Percentiles rank a stretch among this genome's conserved stretches.
Evolutionary conservation across 2,329 filamentous ascomycete genomes (phyloP).

Genomic region (Fusarium redolens): DNA sequence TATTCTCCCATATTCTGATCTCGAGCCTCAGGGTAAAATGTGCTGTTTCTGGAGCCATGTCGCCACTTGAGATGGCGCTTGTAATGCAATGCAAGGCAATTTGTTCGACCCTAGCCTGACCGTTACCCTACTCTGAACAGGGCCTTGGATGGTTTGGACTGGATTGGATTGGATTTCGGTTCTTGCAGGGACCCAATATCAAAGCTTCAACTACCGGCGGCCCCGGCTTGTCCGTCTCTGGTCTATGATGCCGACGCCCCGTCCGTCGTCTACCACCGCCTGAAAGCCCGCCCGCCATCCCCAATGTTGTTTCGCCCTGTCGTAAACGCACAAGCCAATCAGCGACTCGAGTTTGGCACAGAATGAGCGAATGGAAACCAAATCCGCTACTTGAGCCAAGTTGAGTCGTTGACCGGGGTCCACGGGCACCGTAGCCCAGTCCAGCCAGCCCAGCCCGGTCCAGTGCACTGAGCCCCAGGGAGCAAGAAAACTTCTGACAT

Average conservation of each 20-base stretch:
- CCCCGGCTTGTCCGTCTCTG: conserved; percentile 33
- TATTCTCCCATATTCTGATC: conserved; percentile 31
- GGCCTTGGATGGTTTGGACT: background rate
- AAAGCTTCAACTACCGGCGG: conserved; percentile 36
- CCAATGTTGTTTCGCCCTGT: conserved; percentile 22
- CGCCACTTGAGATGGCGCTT: conserved; percentile 30
- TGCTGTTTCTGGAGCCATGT: conserved; percentile 33
- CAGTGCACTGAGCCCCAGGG: background rate
- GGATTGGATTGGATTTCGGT: conserved; percentile 1
- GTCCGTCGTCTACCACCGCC: conserved; percentile 18
- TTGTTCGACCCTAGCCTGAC: conserved; percentile 8
- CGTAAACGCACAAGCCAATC: conserved; percentile 23
- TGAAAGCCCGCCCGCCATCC: conserved; percentile 26
- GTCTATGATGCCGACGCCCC: conserved; percentile 7
- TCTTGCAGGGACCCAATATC: conserved; percentile 12
- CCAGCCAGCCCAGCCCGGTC: conserved; percentile 4
- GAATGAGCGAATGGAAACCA: conserved; percentile 17
- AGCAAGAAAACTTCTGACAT: no score
- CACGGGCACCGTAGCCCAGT: conserved; percentile 15
- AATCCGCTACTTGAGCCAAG: conserved; percentile 21
- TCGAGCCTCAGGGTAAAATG: conserved; percentile 28
- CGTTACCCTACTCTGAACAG: conserved; percentile 10
- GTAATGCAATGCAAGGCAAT: conserved; percentile 28
- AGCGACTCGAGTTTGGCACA: background rate
- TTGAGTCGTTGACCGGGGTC: conserved; percentile 17